phyloP scores from a whole-genome alignment of 139 green algal genomes.

The Ostreobium quekettii region DNA sequence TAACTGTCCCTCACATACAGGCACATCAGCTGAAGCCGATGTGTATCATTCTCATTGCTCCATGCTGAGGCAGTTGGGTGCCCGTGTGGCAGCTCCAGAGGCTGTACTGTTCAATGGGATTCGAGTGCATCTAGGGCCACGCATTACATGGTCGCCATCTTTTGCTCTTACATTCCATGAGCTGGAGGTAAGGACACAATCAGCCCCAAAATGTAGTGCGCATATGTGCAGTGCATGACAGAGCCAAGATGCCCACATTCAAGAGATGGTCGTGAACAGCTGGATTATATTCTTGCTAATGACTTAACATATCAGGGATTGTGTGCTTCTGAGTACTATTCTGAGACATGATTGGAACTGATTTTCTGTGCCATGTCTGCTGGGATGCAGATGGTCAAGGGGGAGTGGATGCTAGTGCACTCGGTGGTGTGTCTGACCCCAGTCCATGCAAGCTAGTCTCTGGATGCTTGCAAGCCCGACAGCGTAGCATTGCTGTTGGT shows the following conservation, averaged over 20 bases:
- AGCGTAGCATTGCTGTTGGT: too few species aligned
- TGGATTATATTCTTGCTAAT: constrained; percentile 1
- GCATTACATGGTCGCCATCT: constrained; percentile 60
- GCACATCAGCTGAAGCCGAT: constrained; percentile 42
- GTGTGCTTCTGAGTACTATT: not conserved
- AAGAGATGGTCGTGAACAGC: not conserved
- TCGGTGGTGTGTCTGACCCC: too few species aligned
- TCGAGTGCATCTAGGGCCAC: constrained; percentile 54
- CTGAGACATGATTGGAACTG: not conserved
- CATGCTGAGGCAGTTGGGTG: constrained; percentile 26
- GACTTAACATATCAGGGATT: not conserved
- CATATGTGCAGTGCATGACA: constrained; percentile 1
- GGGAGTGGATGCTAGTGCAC: too few species aligned
- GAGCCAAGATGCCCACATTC: not conserved
- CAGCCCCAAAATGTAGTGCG: not conserved
- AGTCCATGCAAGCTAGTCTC: too few species aligned
- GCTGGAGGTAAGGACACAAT: constrained; percentile 42
- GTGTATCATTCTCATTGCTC: constrained; percentile 30
- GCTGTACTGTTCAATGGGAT: constrained; percentile 47
- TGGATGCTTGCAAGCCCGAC: too few species aligned
- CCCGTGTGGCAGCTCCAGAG: constrained; percentile 11
- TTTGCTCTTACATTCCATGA: constrained; percentile 67
- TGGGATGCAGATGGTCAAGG: not conserved
- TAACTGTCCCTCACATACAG: constrained; percentile 80
- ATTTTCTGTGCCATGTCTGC: not conserved